phyloP scores from a whole-genome alignment of 148 eudicot species.

The Vaccinium macrocarpon region DNA sequence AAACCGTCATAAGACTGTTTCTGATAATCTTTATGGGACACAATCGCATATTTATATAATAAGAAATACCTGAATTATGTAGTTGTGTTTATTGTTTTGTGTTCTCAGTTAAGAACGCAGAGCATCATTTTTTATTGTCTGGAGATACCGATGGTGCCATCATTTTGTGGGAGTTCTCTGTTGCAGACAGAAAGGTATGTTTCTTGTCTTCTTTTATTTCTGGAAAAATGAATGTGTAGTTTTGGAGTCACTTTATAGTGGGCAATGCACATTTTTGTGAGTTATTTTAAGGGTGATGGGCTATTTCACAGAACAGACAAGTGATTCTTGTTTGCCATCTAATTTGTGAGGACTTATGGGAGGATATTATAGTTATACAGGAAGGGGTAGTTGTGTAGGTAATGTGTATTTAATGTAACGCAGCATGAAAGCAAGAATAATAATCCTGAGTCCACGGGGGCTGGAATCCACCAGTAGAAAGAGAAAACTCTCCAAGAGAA shows the following conservation, averaged over 20 bases:
- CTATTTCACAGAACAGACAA: neutral
- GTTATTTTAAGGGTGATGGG: neutral
- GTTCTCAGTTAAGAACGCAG: conserved; percentile 49
- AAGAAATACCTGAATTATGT: neutral
- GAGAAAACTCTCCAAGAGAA: too few relatives aligned
- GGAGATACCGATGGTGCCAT: conserved; percentile 81
- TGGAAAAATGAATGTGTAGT: neutral
- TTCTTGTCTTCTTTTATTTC: neutral
- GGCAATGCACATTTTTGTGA: neutral
- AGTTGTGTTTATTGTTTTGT: neutral
- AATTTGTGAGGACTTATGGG: neutral
- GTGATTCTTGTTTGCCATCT: neutral
- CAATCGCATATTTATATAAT: neutral
- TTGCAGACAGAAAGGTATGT: conserved; percentile 55
- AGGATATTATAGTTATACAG: neutral
- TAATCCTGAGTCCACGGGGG: too few relatives aligned
- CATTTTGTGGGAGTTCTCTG: conserved; percentile 68
- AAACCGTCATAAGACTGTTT: neutral
- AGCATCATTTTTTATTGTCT: conserved; percentile 64
- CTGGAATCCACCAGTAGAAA: too few relatives aligned
- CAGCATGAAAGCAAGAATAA: too few relatives aligned
- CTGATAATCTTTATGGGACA: neutral
- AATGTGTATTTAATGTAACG: neutral
- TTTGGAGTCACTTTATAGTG: neutral
- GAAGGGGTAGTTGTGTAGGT: neutral